phyloP scores from a whole-genome alignment of 2,329 filamentous ascomycete species.

The Diaporthe sp. region DNA sequence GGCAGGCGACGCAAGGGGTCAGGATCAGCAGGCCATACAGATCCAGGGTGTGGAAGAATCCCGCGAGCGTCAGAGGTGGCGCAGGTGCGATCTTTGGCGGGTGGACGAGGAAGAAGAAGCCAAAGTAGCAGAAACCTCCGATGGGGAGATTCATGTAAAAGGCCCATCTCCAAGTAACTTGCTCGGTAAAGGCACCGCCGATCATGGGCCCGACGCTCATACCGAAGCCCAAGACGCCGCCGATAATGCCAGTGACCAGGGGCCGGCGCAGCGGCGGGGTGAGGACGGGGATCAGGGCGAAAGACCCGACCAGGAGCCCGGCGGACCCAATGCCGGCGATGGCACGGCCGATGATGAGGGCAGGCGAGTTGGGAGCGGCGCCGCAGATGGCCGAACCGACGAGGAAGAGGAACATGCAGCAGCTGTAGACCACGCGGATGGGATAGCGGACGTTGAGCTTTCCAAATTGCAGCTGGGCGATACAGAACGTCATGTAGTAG shows the following conservation, averaged over 20 bases:
- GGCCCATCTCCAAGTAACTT: constrained; percentile 53
- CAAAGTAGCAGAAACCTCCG: constrained; percentile 45
- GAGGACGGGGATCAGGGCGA: constrained; percentile 44
- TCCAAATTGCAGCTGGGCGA: constrained; percentile 27
- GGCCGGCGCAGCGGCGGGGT: constrained; percentile 49
- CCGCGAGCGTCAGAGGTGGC: no score
- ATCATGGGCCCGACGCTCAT: constrained; percentile 51
- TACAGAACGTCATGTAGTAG: constrained; percentile 39
- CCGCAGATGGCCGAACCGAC: constrained; percentile 58
- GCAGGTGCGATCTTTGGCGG: neutral
- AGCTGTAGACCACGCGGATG: constrained; percentile 39
- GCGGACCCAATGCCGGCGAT: constrained; percentile 53
- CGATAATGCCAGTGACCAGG: constrained; percentile 49
- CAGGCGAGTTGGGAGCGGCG: constrained; percentile 46
- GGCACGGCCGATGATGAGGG: constrained; percentile 51
- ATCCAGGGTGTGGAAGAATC: neutral
- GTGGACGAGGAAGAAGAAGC: constrained; percentile 43
- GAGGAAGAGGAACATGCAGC: constrained; percentile 54
- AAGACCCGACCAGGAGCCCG: constrained; percentile 52
- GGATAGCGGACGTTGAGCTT: constrained; percentile 51
- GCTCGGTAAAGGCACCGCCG: constrained; percentile 52
- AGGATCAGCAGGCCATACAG: neutral
- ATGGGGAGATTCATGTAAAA: constrained; percentile 55
- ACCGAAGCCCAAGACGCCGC: constrained; percentile 51
- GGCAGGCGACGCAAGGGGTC: constrained; percentile 45